Evolutionary conservation across 306 rosid species (phyloP).

Genomic region (Trifolium dubium): DNA sequence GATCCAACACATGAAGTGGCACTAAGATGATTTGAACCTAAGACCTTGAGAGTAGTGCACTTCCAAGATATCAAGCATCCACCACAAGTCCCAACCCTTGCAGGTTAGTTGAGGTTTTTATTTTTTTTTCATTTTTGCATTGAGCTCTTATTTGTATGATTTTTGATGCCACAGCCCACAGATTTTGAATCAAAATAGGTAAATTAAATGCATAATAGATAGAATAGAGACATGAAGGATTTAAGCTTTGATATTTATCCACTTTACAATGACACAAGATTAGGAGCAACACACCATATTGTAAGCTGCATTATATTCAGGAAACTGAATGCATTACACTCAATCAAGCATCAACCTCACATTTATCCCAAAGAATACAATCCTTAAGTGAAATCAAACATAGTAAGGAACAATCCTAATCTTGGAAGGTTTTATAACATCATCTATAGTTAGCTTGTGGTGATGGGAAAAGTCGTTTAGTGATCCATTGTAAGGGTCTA

Average conservation of each 20-base stretch:
- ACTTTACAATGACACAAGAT: constrained; percentile 30
- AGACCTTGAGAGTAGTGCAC: too few species aligned
- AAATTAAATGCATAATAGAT: not conserved
- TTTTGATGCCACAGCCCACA: too few species aligned
- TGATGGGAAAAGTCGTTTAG: constrained; percentile 65
- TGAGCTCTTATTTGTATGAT: not conserved
- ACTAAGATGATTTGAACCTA: too few species aligned
- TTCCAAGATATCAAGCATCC: too few species aligned
- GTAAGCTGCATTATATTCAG: constrained; percentile 50
- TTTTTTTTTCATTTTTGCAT: not conserved
- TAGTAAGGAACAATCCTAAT: constrained; percentile 38
- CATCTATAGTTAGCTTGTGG: constrained; percentile 65
- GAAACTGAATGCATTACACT: constrained; percentile 48
- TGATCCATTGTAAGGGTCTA: constrained; percentile 80
- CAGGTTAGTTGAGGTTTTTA: too few species aligned
- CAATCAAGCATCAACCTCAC: constrained; percentile 47
- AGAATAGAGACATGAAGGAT: not conserved
- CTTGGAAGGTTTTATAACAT: constrained; percentile 32
- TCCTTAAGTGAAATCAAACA: constrained; percentile 40
- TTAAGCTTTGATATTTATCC: not conserved
- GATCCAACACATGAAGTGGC: too few species aligned
- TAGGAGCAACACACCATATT: constrained; percentile 20
- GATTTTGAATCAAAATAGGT: not conserved
- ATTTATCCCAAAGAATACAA: constrained; percentile 36
- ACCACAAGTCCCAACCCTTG: too few species aligned